Percentiles rank a stretch among this genome's conserved stretches.
These are phyloP conservation scores for Picea sitchensis DNA, from an alignment of 75 land plant species.

Conservation along the genomic window DNA sequence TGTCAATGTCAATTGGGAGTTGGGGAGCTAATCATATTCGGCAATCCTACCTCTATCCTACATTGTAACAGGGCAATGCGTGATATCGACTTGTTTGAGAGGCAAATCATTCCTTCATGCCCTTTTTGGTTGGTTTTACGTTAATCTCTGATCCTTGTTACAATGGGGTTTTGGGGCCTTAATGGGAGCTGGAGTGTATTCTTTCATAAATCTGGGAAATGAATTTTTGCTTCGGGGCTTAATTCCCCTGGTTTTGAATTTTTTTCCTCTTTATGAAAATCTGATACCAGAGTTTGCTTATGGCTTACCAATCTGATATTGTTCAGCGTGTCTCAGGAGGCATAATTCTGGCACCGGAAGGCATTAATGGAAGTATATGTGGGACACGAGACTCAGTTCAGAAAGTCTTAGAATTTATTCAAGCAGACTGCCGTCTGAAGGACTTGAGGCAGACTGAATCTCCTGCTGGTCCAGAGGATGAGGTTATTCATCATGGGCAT, in stretches of 20 bases:
- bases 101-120: neutral
- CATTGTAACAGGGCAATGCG: neutral
- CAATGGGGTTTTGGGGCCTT: neutral
- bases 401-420: slow-evolving; percentile 69
- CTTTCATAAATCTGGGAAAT: neutral
- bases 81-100: neutral
- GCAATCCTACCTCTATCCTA: neutral
- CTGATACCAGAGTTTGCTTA: neutral
- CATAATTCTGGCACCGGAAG: slow-evolving; percentile 96
- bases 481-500: slow-evolving; percentile 92
- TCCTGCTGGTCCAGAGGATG: slow-evolving; percentile 86
- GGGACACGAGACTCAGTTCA: slow-evolving; percentile 78
- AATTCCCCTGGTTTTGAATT: neutral
- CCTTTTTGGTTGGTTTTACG: neutral
- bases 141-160: neutral
- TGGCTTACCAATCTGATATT: slow-evolving; percentile 34
- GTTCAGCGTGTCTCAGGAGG: slow-evolving; percentile 98
- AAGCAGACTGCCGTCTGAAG: slow-evolving; percentile 65
- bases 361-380: slow-evolving; percentile 98
- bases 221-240: neutral
- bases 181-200: neutral
- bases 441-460: slow-evolving; percentile 75
- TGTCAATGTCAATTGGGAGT: neutral
- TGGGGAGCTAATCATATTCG: neutral
- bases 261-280: neutral